phyloP scores from a whole-genome alignment of 352 stramenopile species.

The Phytophthora ohioensis region DNA sequence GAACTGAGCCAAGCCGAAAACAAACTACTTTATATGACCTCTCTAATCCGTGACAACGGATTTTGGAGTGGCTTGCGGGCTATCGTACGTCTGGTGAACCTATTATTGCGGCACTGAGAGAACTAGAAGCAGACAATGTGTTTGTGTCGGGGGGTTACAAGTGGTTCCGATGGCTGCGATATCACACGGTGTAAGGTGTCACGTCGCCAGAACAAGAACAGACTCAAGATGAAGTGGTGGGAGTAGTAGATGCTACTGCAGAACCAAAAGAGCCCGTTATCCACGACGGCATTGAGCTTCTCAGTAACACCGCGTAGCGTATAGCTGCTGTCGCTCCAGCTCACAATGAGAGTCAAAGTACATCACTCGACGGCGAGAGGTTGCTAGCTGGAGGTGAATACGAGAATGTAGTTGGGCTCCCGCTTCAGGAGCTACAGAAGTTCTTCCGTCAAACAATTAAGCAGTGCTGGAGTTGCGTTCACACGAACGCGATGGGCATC shows the following conservation, averaged over 20 bases:
- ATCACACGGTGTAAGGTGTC: neutral
- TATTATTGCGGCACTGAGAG: neutral
- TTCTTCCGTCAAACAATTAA: conserved; percentile 1
- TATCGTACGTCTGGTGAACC: neutral
- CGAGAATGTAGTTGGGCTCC: neutral
- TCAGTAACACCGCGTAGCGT: neutral
- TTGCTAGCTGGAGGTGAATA: neutral
- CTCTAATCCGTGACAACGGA: neutral
- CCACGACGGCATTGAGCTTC: neutral
- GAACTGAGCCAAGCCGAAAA: neutral
- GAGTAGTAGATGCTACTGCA: too few species aligned
- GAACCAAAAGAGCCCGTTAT: neutral
- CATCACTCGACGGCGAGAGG: neutral
- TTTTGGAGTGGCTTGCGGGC: conserved; percentile 5
- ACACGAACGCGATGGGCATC: conserved; percentile 3
- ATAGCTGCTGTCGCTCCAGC: neutral
- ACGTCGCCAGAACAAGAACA: neutral
- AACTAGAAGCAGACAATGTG: neutral
- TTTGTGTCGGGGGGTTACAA: neutral
- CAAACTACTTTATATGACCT: neutral
- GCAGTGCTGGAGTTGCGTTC: conserved; percentile 1
- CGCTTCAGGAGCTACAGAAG: neutral
- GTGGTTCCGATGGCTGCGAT: conserved; percentile 1
- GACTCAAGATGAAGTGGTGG: neutral
- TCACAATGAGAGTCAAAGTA: neutral